Evolutionary conservation across 345 rosid genomes (phyloP).

Genomic region (Durio zibethinus): DNA sequence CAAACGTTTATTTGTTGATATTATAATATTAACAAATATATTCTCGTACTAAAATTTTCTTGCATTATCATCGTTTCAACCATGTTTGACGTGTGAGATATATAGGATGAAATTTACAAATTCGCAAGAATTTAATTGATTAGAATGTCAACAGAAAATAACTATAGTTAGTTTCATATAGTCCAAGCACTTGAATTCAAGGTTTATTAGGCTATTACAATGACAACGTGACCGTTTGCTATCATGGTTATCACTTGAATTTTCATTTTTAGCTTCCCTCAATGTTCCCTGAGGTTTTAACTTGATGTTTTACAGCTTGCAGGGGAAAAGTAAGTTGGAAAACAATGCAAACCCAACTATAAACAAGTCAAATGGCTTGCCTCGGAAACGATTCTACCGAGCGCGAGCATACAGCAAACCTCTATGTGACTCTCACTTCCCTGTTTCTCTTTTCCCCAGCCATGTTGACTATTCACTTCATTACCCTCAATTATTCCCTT

Average conservation of each 20-base stretch:
- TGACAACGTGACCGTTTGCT: too few relatives aligned
- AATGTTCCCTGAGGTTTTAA: neutral
- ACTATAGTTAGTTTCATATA: too few relatives aligned
- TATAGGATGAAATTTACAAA: too few relatives aligned
- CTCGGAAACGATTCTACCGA: constrained; percentile 72
- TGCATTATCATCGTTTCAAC: too few relatives aligned
- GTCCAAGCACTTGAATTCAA: too few relatives aligned
- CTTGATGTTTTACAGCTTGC: constrained; percentile 7
- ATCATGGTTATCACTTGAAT: neutral
- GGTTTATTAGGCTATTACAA: too few relatives aligned
- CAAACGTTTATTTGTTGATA: too few relatives aligned
- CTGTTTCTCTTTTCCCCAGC: constrained; percentile 57
- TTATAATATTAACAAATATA: too few relatives aligned
- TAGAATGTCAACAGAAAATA: too few relatives aligned
- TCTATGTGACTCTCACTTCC: constrained; percentile 75
- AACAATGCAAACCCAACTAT: constrained; percentile 44
- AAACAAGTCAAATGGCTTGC: constrained; percentile 72
- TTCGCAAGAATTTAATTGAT: too few relatives aligned
- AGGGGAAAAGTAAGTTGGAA: constrained; percentile 37
- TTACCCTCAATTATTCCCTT: constrained; percentile 48
- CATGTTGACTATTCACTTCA: constrained; percentile 60
- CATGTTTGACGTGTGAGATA: too few relatives aligned
- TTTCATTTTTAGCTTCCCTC: neutral
- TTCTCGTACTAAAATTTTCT: too few relatives aligned
- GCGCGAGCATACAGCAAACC: constrained; percentile 87